Conservation (phyloP, 164 flowering plant species). For the Hamamelis virginiana region DNA sequence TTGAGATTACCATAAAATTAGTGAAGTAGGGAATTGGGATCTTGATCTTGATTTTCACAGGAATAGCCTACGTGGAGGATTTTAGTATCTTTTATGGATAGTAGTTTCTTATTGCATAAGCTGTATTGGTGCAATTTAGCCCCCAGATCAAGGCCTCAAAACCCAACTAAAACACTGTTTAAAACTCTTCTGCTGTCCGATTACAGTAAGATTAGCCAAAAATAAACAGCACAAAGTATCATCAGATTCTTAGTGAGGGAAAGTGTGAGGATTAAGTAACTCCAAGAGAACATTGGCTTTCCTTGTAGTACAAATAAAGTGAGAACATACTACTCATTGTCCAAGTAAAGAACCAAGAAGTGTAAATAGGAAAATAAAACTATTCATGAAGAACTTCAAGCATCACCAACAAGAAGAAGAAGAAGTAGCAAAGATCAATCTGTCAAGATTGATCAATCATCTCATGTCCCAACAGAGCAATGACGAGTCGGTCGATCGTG, state of each 20-base stretch:
- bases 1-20: too few species aligned
- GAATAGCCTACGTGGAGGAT: too few species aligned
- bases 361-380: not conserved
- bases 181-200: too few species aligned
- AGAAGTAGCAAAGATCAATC: not conserved
- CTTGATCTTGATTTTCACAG: too few species aligned
- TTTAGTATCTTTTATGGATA: too few species aligned
- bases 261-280: conserved; percentile 22
- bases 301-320: conserved; percentile 24
- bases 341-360: conserved; percentile 22
- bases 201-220: too few species aligned
- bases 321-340: not conserved
- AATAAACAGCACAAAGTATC: too few species aligned
- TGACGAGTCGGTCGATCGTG: conserved; percentile 16
- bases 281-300: conserved; percentile 27
- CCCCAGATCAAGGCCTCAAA: too few species aligned
- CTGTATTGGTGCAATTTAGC: too few species aligned
- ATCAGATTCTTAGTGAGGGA: not conserved
- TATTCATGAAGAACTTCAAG: conserved; percentile 1
- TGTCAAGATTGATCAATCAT: not conserved
- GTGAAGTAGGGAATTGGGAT: too few species aligned
- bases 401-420: not conserved
- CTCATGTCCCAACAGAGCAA: conserved; percentile 20
- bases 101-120: too few species aligned
- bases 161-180: too few species aligned